Percentiles rank a stretch among this genome's conserved stretches.
Conservation (phyloP, 106 monocot species). For the Dendrobium catenatum region DNA sequence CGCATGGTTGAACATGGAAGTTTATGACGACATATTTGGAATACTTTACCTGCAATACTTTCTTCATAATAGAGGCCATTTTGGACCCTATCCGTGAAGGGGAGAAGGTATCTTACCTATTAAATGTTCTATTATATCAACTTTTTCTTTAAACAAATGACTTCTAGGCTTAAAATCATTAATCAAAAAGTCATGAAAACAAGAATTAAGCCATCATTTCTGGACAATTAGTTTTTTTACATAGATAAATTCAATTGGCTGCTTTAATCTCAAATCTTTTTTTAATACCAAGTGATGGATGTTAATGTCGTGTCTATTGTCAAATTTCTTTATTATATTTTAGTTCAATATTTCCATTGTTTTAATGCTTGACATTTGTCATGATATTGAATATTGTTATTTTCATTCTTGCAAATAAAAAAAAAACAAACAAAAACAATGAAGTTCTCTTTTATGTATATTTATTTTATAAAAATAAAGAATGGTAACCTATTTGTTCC, state of each 20-base stretch:
- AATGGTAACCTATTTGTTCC: too few species aligned
- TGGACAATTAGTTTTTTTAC: background rate
- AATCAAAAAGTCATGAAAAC: background rate
- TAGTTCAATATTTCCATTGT: background rate
- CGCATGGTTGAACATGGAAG: constrained; percentile 89
- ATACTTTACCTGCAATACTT: constrained; percentile 62
- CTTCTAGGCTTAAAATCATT: background rate
- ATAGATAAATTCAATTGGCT: background rate
- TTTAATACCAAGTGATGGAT: background rate
- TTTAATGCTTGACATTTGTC: background rate
- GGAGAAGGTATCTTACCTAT: constrained; percentile 54
- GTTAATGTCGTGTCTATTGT: background rate
- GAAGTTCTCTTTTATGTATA: too few species aligned
- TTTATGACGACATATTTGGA: constrained; percentile 86
- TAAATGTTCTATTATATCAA: background rate
- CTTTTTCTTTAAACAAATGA: background rate
- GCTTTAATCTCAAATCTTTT: background rate
- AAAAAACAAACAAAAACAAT: too few species aligned
- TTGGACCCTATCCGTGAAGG: constrained; percentile 87
- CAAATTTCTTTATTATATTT: background rate
- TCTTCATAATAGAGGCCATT: constrained; percentile 69
- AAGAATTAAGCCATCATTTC: background rate
- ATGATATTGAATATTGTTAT: background rate
- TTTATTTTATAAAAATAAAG: too few species aligned
- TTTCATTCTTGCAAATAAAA: background rate